Evolutionary conservation across 2,329 filamentous ascomycete genomes (phyloP).

Genomic region (Pseudocercospora fijiensis): DNA sequence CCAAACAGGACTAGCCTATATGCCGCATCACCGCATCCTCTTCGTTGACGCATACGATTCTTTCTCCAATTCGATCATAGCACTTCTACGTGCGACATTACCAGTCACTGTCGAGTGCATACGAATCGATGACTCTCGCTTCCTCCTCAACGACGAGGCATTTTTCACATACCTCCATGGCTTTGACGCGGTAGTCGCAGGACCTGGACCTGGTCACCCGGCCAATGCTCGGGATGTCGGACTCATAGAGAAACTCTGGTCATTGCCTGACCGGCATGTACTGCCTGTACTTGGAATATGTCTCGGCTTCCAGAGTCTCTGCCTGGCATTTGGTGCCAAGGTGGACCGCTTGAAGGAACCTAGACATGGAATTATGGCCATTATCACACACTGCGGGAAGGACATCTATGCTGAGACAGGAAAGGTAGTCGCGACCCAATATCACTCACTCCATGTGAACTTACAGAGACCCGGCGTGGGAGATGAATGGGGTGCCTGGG

Average conservation of each 20-base stretch:
- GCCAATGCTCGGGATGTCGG: slow-evolving; percentile 73
- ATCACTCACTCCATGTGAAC: slow-evolving; percentile 63
- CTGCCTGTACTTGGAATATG: slow-evolving; percentile 86
- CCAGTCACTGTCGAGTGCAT: slow-evolving; percentile 60
- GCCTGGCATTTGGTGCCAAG: slow-evolving; percentile 63
- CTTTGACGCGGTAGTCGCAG: slow-evolving; percentile 84
- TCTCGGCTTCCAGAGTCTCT: slow-evolving; percentile 82
- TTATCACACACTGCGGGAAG: slow-evolving; percentile 58
- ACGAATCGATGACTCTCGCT: slow-evolving; percentile 59
- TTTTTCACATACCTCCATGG: slow-evolving; percentile 50
- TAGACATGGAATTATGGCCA: slow-evolving; percentile 76
- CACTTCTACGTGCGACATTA: slow-evolving; percentile 70
- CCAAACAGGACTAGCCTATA: slow-evolving; percentile 18
- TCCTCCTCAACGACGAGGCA: slow-evolving; percentile 39
- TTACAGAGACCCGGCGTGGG: slow-evolving; percentile 38
- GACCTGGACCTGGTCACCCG: slow-evolving; percentile 85
- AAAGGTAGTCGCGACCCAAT: slow-evolving; percentile 69
- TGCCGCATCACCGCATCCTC: slow-evolving; percentile 54
- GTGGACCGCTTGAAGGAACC: slow-evolving; percentile 69
- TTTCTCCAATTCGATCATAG: slow-evolving; percentile 92
- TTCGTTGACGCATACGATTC: slow-evolving; percentile 97
- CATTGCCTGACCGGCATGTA: slow-evolving; percentile 56
- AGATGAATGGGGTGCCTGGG: slow-evolving; percentile 36
- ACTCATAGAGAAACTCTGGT: slow-evolving; percentile 75
- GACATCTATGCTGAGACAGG: slow-evolving; percentile 67